Conservation (phyloP, 768 basidiomycete genomes). For the Clavulina sp. region DNA sequence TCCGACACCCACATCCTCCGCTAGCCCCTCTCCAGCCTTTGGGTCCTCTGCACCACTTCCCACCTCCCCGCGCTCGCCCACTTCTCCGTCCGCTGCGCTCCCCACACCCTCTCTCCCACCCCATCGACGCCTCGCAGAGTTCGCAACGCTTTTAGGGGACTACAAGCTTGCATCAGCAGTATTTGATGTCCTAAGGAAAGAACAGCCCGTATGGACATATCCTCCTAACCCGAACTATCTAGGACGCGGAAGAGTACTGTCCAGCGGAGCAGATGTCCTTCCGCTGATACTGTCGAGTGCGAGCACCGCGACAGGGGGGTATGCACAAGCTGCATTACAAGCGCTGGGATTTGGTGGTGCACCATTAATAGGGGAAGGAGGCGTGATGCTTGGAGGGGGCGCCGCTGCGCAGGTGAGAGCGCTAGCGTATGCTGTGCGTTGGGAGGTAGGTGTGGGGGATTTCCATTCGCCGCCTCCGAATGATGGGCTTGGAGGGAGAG, state of each 20-base stretch:
- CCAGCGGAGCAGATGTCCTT: slow-evolving; percentile 70
- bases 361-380: neutral
- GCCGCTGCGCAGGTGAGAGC: slow-evolving; percentile 53
- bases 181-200: slow-evolving; percentile 79
- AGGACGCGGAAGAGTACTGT: slow-evolving; percentile 20
- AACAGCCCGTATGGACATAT: too few species aligned
- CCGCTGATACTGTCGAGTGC: slow-evolving; percentile 48
- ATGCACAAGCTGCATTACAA: slow-evolving; percentile 44
- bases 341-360: slow-evolving; percentile 17
- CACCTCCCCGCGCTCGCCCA: slow-evolving; percentile 19
- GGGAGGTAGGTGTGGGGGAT: slow-evolving; percentile 55
- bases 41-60: slow-evolving; percentile 21
- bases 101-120: slow-evolving; percentile 33
- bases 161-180: slow-evolving; percentile 63
- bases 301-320: slow-evolving; percentile 38
- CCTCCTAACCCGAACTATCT: too few species aligned
- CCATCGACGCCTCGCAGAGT: slow-evolving; percentile 82
- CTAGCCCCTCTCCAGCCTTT: slow-evolving; percentile 13
- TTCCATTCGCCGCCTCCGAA: too few species aligned
- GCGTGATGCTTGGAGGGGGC: slow-evolving; percentile 18
- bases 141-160: slow-evolving; percentile 84
- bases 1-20: slow-evolving; percentile 21
- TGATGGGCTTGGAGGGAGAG: too few species aligned
- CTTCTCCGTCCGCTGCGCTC: slow-evolving; percentile 19
- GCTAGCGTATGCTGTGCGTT: slow-evolving; percentile 51